Percentiles rank a stretch among this genome's conserved stretches.
Conservation (phyloP, 345 rosid species). For the Passiflora organensis region DNA sequence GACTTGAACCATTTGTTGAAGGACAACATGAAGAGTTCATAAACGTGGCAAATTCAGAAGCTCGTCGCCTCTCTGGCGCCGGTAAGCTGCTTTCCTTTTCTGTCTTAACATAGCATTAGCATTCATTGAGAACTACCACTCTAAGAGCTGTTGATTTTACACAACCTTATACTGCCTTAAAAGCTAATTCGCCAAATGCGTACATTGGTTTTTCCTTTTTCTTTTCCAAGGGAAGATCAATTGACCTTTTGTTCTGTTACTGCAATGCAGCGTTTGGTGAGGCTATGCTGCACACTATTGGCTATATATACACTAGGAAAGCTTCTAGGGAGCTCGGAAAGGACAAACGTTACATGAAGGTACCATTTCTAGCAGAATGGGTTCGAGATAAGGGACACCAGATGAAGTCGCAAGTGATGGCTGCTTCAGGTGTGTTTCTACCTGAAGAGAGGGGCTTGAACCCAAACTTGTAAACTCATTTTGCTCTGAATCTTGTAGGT, state of each 20-base stretch:
- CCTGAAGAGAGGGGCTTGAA: slow-evolving; percentile 4
- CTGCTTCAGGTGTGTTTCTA: slow-evolving; percentile 74
- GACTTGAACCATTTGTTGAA: slow-evolving; percentile 67
- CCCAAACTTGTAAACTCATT: not conserved
- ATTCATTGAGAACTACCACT: no score
- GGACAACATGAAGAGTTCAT: slow-evolving; percentile 56
- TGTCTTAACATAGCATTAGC: no score
- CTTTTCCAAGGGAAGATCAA: not conserved
- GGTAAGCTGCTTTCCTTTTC: slow-evolving; percentile 34
- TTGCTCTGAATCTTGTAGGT: slow-evolving; percentile 36
- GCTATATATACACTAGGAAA: slow-evolving; percentile 88
- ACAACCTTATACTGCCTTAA: no score
- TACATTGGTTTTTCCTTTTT: not conserved
- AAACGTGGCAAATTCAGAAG: slow-evolving; percentile 75
- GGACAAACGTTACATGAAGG: slow-evolving; percentile 78
- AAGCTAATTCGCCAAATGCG: not conserved
- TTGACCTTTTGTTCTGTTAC: not conserved
- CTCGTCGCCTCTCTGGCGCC: slow-evolving; percentile 64
- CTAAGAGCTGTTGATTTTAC: no score
- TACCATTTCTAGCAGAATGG: slow-evolving; percentile 97
- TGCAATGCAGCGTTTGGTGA: slow-evolving; percentile 77
- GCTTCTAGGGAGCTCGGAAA: slow-evolving; percentile 87
- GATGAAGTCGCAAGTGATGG: slow-evolving; percentile 90
- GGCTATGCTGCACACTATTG: slow-evolving; percentile 92
- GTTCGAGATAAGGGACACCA: slow-evolving; percentile 93